Evolutionary conservation across 2,329 filamentous ascomycete genomes (phyloP).

Genomic region (Fusarium goolgardi): DNA sequence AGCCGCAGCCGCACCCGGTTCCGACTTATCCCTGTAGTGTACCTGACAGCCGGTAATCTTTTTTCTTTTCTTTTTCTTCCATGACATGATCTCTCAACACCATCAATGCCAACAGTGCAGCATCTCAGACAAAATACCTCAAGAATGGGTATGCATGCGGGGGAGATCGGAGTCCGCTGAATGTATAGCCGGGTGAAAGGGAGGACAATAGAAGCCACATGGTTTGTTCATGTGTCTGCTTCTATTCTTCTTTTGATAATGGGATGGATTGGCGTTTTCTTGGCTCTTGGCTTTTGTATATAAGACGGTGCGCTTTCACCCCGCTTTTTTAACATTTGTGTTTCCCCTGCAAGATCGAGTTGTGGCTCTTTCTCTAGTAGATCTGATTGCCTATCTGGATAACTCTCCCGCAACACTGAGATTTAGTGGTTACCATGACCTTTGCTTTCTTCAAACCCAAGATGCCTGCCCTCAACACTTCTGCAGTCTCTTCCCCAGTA

Average conservation of each 20-base stretch:
- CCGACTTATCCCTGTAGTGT: slow-evolving; percentile 12
- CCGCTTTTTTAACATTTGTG: not conserved
- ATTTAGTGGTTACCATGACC: accelerated
- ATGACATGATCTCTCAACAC: slow-evolving; percentile 40
- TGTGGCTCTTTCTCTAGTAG: slow-evolving; percentile 8
- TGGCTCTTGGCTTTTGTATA: slow-evolving; percentile 7
- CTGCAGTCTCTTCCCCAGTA: not conserved
- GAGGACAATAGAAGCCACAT: slow-evolving; percentile 4
- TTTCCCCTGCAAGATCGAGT: not conserved
- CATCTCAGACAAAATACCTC: slow-evolving; percentile 35
- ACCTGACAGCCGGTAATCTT: slow-evolving; percentile 20
- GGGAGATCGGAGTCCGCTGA: slow-evolving; percentile 40
- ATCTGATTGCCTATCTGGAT: not conserved
- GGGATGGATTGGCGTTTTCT: slow-evolving; percentile 11
- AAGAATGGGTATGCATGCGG: slow-evolving; percentile 13
- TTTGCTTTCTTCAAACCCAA: not conserved
- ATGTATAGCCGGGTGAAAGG: slow-evolving; percentile 33
- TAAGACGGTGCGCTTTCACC: not conserved
- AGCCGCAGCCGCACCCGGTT: slow-evolving; percentile 24
- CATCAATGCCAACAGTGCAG: slow-evolving; percentile 10
- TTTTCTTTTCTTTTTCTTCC: not conserved
- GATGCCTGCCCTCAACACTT: slow-evolving; percentile 24
- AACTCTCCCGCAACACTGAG: accelerated
- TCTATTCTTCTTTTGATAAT: not conserved
- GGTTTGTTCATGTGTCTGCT: not conserved